Evolutionary conservation across 306 rosid species (phyloP).

Genomic region (Spatholobus suberectus): DNA sequence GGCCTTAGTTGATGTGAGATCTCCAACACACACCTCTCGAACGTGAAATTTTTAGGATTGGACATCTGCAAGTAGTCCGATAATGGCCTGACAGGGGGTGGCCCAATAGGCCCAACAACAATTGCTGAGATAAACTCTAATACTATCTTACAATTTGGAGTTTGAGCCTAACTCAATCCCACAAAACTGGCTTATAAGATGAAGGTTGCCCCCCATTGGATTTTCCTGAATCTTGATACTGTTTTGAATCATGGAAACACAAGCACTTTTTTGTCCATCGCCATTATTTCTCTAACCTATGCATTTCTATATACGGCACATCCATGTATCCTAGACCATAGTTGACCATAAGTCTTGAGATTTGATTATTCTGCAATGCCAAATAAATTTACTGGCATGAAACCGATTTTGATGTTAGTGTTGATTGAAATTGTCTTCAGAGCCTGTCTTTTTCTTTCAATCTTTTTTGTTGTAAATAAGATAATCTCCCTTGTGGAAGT

Average conservation of each 20-base stretch:
- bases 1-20: too few species aligned
- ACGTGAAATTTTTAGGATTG: too few species aligned
- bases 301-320: not conserved
- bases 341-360: not conserved
- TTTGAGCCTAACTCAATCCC: too few species aligned
- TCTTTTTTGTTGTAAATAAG: not conserved
- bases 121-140: too few species aligned
- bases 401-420: not conserved
- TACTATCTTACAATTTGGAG: too few species aligned
- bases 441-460: not conserved
- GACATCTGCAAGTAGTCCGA: too few species aligned
- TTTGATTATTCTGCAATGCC: not conserved
- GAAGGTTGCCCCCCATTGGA: too few species aligned
- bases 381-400: not conserved
- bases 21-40: too few species aligned
- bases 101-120: too few species aligned
- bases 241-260: not conserved
- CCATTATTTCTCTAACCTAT: not conserved
- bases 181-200: too few species aligned
- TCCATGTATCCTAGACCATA: not conserved
- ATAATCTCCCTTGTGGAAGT: not conserved
- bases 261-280: not conserved
- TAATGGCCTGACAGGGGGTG: too few species aligned
- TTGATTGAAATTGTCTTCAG: not conserved
- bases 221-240: slow-evolving; percentile 12